These are phyloP conservation scores for Holtermannia corniformis DNA, from an alignment of 768 basidiomycete species.

Conservation along the genomic window DNA sequence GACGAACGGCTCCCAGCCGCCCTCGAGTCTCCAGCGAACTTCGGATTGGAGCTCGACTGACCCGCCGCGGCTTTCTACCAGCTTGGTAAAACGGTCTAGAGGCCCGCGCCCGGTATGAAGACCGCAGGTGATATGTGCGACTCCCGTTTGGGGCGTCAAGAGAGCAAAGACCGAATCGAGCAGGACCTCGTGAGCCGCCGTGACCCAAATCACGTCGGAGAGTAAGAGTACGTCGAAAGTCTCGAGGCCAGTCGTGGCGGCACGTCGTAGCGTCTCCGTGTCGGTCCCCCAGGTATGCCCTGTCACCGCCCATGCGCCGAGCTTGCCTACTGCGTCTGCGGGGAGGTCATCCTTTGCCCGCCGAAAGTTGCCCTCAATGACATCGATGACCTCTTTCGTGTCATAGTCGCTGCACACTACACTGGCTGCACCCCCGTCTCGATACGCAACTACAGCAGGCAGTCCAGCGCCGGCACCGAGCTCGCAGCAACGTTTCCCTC, in stretches of 20 bases:
- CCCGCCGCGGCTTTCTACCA: slow-evolving; percentile 13
- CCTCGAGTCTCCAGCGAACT: slow-evolving; percentile 21
- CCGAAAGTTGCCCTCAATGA: slow-evolving; percentile 19
- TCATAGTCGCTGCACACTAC: slow-evolving; percentile 37
- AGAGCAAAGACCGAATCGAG: slow-evolving; percentile 25
- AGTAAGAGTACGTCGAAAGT: slow-evolving; percentile 34
- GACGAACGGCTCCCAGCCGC: slow-evolving; percentile 19
- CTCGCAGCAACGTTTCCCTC: slow-evolving; percentile 19
- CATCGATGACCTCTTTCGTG: slow-evolving; percentile 15
- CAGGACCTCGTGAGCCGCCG: slow-evolving; percentile 26
- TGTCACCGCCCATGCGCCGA: slow-evolving; percentile 17
- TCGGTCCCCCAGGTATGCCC: slow-evolving; percentile 34
- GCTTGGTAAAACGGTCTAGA: slow-evolving; percentile 22
- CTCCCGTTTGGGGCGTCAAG: slow-evolving; percentile 10
- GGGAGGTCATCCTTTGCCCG: not conserved
- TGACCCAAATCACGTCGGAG: slow-evolving; percentile 37
- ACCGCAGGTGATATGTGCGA: slow-evolving; percentile 33
- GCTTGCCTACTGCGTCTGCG: not conserved
- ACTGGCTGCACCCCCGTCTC: slow-evolving; percentile 1
- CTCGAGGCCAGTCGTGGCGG: not conserved
- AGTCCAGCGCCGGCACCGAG: slow-evolving; percentile 38
- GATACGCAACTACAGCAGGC: slow-evolving; percentile 22
- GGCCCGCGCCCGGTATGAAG: slow-evolving; percentile 38
- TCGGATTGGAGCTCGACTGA: slow-evolving; percentile 10
- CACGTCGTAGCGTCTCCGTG: slow-evolving; percentile 1